Base-by-base conservation (phyloP, 1,284 basidiomycete species). In the Kwoniella shivajii region DNA sequence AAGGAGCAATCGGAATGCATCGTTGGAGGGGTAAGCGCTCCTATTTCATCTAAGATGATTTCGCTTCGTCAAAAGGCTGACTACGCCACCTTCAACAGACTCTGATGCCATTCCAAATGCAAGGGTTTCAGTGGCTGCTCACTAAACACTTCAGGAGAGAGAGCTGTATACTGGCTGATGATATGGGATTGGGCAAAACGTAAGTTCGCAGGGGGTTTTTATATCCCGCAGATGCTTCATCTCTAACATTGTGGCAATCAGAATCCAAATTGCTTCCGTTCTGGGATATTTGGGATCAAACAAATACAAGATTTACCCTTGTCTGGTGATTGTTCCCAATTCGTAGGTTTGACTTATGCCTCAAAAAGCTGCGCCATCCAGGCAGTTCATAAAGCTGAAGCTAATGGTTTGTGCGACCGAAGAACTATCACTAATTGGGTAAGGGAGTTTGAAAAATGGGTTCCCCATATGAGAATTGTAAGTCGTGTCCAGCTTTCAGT, bases 151-250 rank as follows among this genome's bases (percentile, higher is more conserved):
- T 87, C 84, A 87, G 85, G 64, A 82, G 84, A 42, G 90, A 93
- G 62, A 86, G 88, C 36, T 93, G 89, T 65, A 98, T 97, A 64
- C 83, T 98, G n/a, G 93, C 94, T 2, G 95, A 99, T 71, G 95
- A 98, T 78, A 98, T 99, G 95, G 93, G 92, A 51, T 77, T 94
- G 65, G 78, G 74, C n/a, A 78, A 79, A 59, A 79, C 77, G 66
- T 79, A 9, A 57, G 71, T 60, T 5, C 20, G 20, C n/a, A n/a
- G n/a, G n/a, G n/a, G n/a, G 30, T 14, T 2, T 6, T 13, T 33
- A n/a, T 18, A 18, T 16, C 24, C 26, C 27, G 26, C 39, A 2
- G 18, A 7, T 44, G 4, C 39, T 34, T 51, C n/a, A 11, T 41
- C 22, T 38, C 20, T 37, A 13, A 20, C 31, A 1, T 14, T 22